A percentile compares a stretch with the other conserved stretches of the same genome.
Evolutionary conservation across 2,329 filamentous ascomycete species (phyloP).

Genomic region (Cyphellophora attinorum): DNA sequence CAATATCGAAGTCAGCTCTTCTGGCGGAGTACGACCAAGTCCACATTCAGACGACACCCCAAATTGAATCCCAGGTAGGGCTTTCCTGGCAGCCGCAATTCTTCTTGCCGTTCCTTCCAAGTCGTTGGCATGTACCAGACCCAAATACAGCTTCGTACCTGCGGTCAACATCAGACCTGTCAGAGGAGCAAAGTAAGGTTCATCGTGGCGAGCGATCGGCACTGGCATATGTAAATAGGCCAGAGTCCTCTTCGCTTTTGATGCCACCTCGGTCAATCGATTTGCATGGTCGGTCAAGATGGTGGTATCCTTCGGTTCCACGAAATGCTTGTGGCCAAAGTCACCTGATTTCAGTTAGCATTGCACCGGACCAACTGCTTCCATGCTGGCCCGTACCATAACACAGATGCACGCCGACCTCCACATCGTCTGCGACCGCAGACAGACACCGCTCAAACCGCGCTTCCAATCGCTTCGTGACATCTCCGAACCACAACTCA

Average conservation of each 20-base stretch:
- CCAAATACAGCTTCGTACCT: conserved; percentile 28
- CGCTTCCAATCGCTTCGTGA: conserved; percentile 25
- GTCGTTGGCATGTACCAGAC: conserved; percentile 31
- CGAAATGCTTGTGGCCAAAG: conserved; percentile 32
- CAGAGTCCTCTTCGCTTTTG: conserved; percentile 22
- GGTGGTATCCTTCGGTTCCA: conserved; percentile 30
- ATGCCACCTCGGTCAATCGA: conserved; percentile 20
- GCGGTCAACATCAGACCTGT: conserved; percentile 21
- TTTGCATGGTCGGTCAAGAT: conserved; percentile 29
- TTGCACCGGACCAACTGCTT: too few relatives aligned
- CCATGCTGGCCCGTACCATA: too few relatives aligned
- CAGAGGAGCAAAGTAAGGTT: conserved; percentile 30
- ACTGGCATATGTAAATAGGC: conserved; percentile 37
- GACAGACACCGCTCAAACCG: conserved; percentile 23
- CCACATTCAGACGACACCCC: conserved; percentile 29
- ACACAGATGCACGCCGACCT: conserved; percentile 38
- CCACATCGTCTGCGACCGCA: conserved; percentile 26
- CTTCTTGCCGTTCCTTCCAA: conserved; percentile 27
- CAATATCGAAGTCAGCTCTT: conserved; percentile 15
- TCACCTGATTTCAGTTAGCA: too few relatives aligned
- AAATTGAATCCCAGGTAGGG: conserved; percentile 22
- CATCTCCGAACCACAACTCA: conserved; percentile 25
- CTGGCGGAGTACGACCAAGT: conserved; percentile 16
- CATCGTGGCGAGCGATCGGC: conserved; percentile 27
- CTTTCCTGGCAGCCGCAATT: conserved; percentile 26